Evolutionary conservation across 108 stramenopile species (phyloP).

Genomic region (Fragilaria radians): DNA sequence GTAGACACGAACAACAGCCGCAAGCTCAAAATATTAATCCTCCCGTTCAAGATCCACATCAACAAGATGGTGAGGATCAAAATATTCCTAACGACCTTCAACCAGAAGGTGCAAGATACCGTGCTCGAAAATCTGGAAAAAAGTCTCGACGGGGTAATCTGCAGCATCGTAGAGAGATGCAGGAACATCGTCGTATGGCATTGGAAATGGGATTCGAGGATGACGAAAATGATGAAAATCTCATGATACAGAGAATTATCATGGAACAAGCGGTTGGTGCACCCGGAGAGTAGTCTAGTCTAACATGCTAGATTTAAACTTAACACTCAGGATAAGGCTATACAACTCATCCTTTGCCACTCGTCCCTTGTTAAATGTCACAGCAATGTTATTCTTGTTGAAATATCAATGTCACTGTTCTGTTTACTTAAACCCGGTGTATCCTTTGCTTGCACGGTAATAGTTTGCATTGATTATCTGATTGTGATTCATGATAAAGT

Average conservation of each 20-base stretch:
- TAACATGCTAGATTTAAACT: too few relatives aligned
- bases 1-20: constrained; percentile 6
- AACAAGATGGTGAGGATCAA: constrained; percentile 14
- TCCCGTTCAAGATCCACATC: constrained; percentile 9
- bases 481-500: too few relatives aligned
- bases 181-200: constrained; percentile 70
- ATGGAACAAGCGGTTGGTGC: too few relatives aligned
- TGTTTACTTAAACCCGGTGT: too few relatives aligned
- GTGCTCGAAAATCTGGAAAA: constrained; percentile 56
- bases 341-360: too few relatives aligned
- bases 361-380: too few relatives aligned
- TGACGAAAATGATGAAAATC: constrained; percentile 18
- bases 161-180: constrained; percentile 59
- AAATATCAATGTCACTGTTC: too few relatives aligned
- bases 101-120: constrained; percentile 1
- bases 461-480: too few relatives aligned
- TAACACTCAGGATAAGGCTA: too few relatives aligned
- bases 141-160: constrained; percentile 52
- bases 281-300: too few relatives aligned
- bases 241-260: constrained; percentile 39
- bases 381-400: too few relatives aligned
- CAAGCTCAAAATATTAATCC: not conserved
- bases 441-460: too few relatives aligned
- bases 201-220: constrained; percentile 55
- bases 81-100: constrained; percentile 9